phyloP scores from a whole-genome alignment of 177 flowering plant species.

The Telopea speciosissima region DNA sequence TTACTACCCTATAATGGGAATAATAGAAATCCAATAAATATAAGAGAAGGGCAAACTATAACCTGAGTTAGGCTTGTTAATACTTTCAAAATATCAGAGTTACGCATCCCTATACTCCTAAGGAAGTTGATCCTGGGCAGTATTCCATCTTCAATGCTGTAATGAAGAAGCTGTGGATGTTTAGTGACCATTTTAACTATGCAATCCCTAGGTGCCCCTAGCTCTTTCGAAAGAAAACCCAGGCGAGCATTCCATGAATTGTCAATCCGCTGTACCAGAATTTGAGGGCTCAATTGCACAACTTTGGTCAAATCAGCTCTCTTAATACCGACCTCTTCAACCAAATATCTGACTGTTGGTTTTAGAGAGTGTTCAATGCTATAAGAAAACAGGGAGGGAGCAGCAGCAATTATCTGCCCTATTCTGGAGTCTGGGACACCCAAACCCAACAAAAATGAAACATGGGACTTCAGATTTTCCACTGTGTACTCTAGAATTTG shows the following conservation, averaged over 20 bases:
- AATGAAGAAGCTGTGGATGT: conserved; percentile 97
- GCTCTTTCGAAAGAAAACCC: conserved; percentile 65
- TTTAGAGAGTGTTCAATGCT: conserved; percentile 86
- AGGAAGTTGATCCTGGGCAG: conserved; percentile 84
- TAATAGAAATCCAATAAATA: neutral
- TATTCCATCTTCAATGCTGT: conserved; percentile 87
- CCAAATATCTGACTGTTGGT: conserved; percentile 80
- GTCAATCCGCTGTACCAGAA: conserved; percentile 78
- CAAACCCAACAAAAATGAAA: conserved; percentile 55
- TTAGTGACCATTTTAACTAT: conserved; percentile 86
- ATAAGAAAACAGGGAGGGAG: conserved; percentile 87
- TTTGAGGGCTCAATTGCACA: conserved; percentile 92
- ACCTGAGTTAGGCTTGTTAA: conserved; percentile 90
- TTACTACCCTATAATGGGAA: neutral
- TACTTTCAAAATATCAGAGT: conserved; percentile 79
- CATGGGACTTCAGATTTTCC: conserved; percentile 81
- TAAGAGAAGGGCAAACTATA: conserved; percentile 6
- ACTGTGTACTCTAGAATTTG: conserved; percentile 82
- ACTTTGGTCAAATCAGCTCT: conserved; percentile 69
- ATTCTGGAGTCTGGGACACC: conserved; percentile 77
- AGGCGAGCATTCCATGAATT: conserved; percentile 76
- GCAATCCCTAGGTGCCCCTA: conserved; percentile 81
- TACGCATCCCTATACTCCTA: conserved; percentile 83
- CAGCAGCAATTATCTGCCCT: conserved; percentile 70
- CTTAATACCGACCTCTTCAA: conserved; percentile 87